phyloP scores from a whole-genome alignment of 2,329 filamentous ascomycete genomes.

The Dothistroma septosporum region DNA sequence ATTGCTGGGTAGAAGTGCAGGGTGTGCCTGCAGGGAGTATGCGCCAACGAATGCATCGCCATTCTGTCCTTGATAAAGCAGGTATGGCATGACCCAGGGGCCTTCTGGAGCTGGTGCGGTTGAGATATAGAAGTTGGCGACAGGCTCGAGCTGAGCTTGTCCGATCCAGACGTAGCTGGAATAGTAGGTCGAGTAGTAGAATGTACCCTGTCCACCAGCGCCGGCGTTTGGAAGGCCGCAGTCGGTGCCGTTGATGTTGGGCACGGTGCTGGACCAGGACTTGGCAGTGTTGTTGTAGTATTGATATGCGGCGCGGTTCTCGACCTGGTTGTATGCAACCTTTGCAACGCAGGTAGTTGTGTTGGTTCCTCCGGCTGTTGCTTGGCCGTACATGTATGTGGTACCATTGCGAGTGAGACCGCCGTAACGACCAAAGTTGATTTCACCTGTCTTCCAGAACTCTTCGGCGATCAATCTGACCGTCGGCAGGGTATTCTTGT shows the following conservation, averaged over 20 bases:
- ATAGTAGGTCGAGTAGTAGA: conserved; percentile 28
- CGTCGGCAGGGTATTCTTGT: conserved; percentile 16
- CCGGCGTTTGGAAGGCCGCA: conserved; percentile 23
- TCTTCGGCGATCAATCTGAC: conserved; percentile 14
- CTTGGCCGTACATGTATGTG: conserved; percentile 23
- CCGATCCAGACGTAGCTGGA: conserved; percentile 30
- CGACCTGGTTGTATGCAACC: conserved; percentile 16
- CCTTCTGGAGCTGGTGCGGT: conserved; percentile 31
- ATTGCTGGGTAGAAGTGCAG: conserved; percentile 13
- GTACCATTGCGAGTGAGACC: conserved; percentile 15
- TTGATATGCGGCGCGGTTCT: conserved; percentile 17
- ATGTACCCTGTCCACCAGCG: conserved; percentile 28
- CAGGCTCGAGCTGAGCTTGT: not conserved
- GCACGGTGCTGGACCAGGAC: conserved; percentile 15
- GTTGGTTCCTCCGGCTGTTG: conserved; percentile 5
- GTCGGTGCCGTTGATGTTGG: conserved; percentile 11
- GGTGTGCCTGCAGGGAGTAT: conserved; percentile 22
- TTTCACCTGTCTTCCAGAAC: conserved; percentile 21
- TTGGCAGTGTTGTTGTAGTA: conserved; percentile 15
- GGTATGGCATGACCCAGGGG: conserved; percentile 28
- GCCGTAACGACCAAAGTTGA: conserved; percentile 23
- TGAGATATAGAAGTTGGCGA: conserved; percentile 26
- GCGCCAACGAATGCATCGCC: conserved; percentile 18
- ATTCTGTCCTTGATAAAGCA: conserved; percentile 15
- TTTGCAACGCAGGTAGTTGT: conserved; percentile 14